Conservation (phyloP, 805 yeast species). For the Kazachstania africana region DNA sequence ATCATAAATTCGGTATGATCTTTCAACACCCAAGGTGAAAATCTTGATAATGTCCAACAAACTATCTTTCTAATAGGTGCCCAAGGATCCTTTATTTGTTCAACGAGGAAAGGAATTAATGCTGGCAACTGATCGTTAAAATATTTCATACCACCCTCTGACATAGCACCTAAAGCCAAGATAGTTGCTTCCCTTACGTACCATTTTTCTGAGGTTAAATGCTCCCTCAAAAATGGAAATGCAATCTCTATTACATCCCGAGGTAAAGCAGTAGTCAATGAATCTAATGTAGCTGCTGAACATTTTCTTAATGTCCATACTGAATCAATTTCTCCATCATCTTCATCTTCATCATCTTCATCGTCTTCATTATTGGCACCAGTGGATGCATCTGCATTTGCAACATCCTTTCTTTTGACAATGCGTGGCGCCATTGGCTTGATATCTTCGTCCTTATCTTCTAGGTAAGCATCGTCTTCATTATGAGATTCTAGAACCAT, state of each 20-base stretch:
- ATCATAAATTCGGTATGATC: conserved; percentile 60
- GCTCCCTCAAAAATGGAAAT: conserved; percentile 65
- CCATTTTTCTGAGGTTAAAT: conserved; percentile 67
- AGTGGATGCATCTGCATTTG: conserved; percentile 43
- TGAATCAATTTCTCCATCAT: conserved; percentile 50
- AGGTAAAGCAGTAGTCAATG: conserved; percentile 59
- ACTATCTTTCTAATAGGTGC: conserved; percentile 85
- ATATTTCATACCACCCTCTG: conserved; percentile 72
- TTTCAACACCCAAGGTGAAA: conserved; percentile 66
- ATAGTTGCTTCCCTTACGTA: conserved; percentile 87
- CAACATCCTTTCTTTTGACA: conserved; percentile 35
- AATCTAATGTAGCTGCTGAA: conserved; percentile 85
- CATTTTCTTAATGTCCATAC: conserved; percentile 92
- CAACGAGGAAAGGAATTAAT: conserved; percentile 74
- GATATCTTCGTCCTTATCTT: conserved; percentile 80
- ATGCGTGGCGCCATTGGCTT: conserved; percentile 68
- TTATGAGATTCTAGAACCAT: conserved; percentile 45
- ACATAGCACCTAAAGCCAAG: conserved; percentile 88
- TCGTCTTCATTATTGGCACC: conserved; percentile 45
- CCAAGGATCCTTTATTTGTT: conserved; percentile 60
- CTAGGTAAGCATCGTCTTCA: conserved; percentile 64
- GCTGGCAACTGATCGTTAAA: conserved; percentile 65
- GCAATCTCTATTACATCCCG: conserved; percentile 51
- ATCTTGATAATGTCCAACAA: conserved; percentile 92
- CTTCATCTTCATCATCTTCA: conserved; percentile 64